These are phyloP conservation scores for Candida bentonensis DNA, from an alignment of 805 yeast species.

Conservation along the genomic window DNA sequence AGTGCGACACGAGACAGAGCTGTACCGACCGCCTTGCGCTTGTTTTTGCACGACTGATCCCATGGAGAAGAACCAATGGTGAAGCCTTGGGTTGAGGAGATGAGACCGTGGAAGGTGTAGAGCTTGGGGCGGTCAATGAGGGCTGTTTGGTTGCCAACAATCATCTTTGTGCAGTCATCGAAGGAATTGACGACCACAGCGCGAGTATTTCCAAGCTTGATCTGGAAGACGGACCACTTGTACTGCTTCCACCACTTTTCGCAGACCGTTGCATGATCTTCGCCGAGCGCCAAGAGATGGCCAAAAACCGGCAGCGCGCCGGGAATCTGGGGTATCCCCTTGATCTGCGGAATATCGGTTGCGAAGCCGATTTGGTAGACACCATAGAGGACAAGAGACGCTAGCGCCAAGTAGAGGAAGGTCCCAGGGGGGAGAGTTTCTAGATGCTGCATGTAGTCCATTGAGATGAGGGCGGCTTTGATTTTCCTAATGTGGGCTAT, in stretches of 20 bases:
- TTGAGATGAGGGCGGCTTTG: neutral
- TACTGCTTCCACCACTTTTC: constrained; percentile 20
- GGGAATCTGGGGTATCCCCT: constrained; percentile 21
- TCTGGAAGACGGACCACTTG: constrained; percentile 37
- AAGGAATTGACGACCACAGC: constrained; percentile 58
- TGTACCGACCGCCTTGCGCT: constrained; percentile 25
- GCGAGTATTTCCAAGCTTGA: constrained; percentile 41
- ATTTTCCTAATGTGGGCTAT: too few relatives aligned
- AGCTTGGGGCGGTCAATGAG: constrained; percentile 54
- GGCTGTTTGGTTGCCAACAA: constrained; percentile 36
- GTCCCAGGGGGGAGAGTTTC: neutral
- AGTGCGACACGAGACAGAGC: constrained; percentile 27
- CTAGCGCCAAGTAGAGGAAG: neutral
- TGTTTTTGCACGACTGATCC: constrained; percentile 25
- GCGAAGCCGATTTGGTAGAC: constrained; percentile 7
- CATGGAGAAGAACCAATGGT: constrained; percentile 33
- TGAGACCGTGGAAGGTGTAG: constrained; percentile 52
- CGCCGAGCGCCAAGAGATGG: constrained; percentile 18
- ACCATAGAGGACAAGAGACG: neutral
- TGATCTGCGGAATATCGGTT: constrained; percentile 17
- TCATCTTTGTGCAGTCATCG: constrained; percentile 37
- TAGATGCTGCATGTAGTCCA: too few relatives aligned
- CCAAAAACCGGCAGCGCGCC: constrained; percentile 21
- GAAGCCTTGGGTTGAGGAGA: constrained; percentile 31
- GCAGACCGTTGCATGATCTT: constrained; percentile 22